Base-by-base conservation (phyloP, 2,329 filamentous ascomycete genomes). In the Balansia obtecta region DNA sequence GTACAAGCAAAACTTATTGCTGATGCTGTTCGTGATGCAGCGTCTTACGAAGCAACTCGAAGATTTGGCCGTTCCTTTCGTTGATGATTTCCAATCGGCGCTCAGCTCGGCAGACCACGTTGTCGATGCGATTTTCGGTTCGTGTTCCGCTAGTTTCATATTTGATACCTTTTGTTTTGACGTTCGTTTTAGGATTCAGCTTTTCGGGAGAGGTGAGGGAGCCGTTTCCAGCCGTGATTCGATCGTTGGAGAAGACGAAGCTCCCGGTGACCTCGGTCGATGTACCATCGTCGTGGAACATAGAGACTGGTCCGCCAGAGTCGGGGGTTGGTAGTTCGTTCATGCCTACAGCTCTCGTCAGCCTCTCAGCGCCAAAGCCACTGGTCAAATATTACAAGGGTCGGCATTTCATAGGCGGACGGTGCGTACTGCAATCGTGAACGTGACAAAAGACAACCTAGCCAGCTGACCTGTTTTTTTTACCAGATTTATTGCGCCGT, bases 151-250 rank as follows among this genome's bases (percentile, higher is more conserved):
- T n/a, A 3, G 20, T 27, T 27, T 4, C 27, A 27, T 27, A 27
- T 27, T 1, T 27, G 27, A 27, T 27, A 5, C 27, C 27, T 39
- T 39, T 39, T 39, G 10, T 12, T 40, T 49, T 54, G 30, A 55
- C 46, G n/a, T 6, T 6, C 10, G 12, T 11, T 11, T 27, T 37
- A 85, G 85, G 88, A 8, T 98, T 98, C 71, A 93, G 86, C 53
- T 98, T 98, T 70, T 84, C 83, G 1, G 91, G 90, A 7, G 84
- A 93, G 56, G 84, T 98, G 49, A 83, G 93, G n/a, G 88, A 95
- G 56, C 93, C 93, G 1, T 98, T 97, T 62, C 83, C 84, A 0
- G 75, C 75, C 0, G 85, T 96, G 13, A 94, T 98, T 58, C 72
- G 77, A 53, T 82, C 85, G 8, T 74, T 98, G 38, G 80, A 88